Evolutionary conservation across 768 basidiomycete species (phyloP), one percentile per base, ranked within the genome.

Genomic region (Termitomyces sp.): DNA sequence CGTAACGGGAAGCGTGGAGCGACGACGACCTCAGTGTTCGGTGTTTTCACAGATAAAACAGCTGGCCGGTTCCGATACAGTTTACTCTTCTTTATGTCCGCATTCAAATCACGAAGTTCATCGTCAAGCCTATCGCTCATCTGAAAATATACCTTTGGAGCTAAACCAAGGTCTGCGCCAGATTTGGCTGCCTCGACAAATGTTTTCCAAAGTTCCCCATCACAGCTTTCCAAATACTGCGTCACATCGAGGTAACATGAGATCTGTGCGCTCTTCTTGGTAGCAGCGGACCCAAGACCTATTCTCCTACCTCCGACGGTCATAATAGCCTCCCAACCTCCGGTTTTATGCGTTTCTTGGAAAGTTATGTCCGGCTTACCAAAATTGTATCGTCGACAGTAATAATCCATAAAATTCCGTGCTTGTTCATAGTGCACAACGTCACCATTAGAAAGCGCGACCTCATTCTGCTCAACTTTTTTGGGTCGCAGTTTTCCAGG

Each of bases 331-430:
- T 91, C 83, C 90, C 92, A 94, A 6, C 64, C 69, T 26, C 68
- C 72, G 41, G 64, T 45, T 42, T 66, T 63, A 22, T 57, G 59
- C 16, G 59, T 16, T 60, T 76, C 75, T 1, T 74, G 70, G 58
- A 81, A 88, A 15, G 78, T 77, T 59, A 96, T 72, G 50, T 90
- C 87, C 2, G 92, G 92, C 60, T 81, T 82, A 10, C 79, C 76
- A 65, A 94, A 94, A 26, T 75, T 74, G 68, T 85, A 97, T 36
- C 84, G 79, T 46, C 85, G 81, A 68, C 94, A 96, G 65, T 98
- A 98, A 69, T 90, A 98, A 61, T 95, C 94, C 88, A 97, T 94
- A 76, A 98, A 98, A 59, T 81, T 84, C 50, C 88, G 84, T 3
- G 93, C 92, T 52, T 81, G 80, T 52, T 92, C 90, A 51, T 86